Evolutionary conservation across 2,329 filamentous ascomycete species (phyloP), one percentile per base, ranked within the genome.

Genomic region (Ceratocystis diversiconidia): DNA sequence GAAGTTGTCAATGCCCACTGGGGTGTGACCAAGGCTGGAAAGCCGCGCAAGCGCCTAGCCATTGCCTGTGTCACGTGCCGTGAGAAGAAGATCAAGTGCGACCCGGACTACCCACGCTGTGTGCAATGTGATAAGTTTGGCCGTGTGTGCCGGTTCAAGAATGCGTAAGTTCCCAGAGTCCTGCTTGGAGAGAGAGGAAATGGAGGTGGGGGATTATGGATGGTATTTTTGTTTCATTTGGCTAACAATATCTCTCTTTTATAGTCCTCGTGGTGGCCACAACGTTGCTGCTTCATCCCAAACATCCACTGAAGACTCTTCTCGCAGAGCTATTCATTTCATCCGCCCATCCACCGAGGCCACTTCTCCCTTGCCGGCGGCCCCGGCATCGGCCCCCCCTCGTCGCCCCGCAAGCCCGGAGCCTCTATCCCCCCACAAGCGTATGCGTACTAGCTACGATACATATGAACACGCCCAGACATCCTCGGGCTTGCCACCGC

Each of bases 71-170:
- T 95, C 67, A 94, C 90, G 12, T 96, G 92, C 74, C 84, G 92
- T 62, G 91, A 96, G 76, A 96, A 96, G 84, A 96, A 96, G 80
- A 95, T 96, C 77, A 96, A 95, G 75, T 96, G 92, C 72, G 90
- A 96, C 69, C 92, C 91, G 1, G 90, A 92, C 70, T 87, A 85
- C 69, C 89, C 89, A 48, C 90, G 90, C 70, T 96, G 92, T 71
- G 83, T 92, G 64, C 91, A 96, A 75, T 96, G 92, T 74, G 88
- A 94, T 73, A 96, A 95, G 76, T 92, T 92, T 72, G 90, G 91
- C 65, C 83, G 90, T 61, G 80, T 87, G 19, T 96, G 92, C 82
- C 87, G 87, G 75, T 91, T 90, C 72, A 89, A 90, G 76, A 89
- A 88, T 76, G 89, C 89, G 88, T 92, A 78, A 84, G 87, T 86